These are phyloP conservation scores for Lachancea dasiensis DNA, from an alignment of 805 yeast species.

Conservation along the genomic window DNA sequence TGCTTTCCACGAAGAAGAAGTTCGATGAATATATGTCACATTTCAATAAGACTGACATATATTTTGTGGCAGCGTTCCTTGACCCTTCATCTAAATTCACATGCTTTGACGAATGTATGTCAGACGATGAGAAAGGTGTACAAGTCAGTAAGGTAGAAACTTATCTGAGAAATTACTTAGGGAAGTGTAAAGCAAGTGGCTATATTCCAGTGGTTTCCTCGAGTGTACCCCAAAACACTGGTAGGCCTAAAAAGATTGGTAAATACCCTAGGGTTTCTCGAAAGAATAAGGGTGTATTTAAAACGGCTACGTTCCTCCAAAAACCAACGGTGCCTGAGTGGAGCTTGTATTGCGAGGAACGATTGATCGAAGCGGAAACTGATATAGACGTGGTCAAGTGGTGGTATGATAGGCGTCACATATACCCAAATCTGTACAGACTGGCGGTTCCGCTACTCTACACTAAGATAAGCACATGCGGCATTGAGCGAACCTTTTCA, in stretches of 20 bases:
- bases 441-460: slow-evolving; percentile 1
- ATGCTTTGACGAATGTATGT: not conserved
- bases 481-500: not conserved
- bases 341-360: slow-evolving; percentile 1
- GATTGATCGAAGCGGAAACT: not conserved
- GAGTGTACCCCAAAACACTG: not conserved
- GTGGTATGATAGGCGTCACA: slow-evolving; percentile 4
- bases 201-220: no score
- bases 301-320: not conserved
- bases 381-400: not conserved
- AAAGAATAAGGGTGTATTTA: not conserved
- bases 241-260: not conserved
- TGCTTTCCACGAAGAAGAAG: not conserved
- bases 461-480: slow-evolving; percentile 4
- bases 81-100: slow-evolving; percentile 8
- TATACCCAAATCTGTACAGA: slow-evolving; percentile 1
- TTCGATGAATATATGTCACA: slow-evolving; percentile 2
- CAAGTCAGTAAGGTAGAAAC: not conserved
- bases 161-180: not conserved
- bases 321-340: not conserved
- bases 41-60: slow-evolving; percentile 4
- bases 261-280: not conserved
- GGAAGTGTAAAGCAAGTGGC: not conserved
- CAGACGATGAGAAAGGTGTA: not conserved
- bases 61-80: slow-evolving; percentile 6